These are phyloP conservation scores for Capronia americana DNA, from an alignment of 2,329 filamentous ascomycete species.

Conservation along the genomic window DNA sequence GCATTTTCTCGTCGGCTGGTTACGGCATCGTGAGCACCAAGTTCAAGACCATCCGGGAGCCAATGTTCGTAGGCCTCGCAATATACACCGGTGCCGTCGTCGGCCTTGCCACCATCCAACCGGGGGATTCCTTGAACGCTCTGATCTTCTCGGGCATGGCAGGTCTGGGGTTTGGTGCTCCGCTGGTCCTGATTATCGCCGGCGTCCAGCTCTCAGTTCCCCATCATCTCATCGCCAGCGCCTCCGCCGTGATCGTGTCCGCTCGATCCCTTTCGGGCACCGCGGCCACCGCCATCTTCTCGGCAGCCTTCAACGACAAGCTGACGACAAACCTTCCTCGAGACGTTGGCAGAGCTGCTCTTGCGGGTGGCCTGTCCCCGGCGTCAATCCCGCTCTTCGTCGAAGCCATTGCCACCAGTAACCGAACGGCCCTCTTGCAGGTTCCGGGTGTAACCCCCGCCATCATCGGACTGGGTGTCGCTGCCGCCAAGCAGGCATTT, in stretches of 20 bases:
- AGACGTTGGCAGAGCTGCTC: slow-evolving; percentile 2
- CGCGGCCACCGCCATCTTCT: slow-evolving; percentile 28
- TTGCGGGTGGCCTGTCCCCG: slow-evolving; percentile 12
- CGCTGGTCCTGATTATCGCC: slow-evolving; percentile 21
- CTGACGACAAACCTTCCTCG: not conserved
- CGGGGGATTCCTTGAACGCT: slow-evolving; percentile 10
- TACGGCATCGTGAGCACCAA: slow-evolving; percentile 24
- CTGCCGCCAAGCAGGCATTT: slow-evolving; percentile 26
- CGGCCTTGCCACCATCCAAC: slow-evolving; percentile 24
- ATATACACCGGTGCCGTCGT: slow-evolving; percentile 19
- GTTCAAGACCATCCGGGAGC: slow-evolving; percentile 27
- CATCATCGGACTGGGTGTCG: slow-evolving; percentile 8
- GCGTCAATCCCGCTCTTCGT: slow-evolving; percentile 20
- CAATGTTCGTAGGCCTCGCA: slow-evolving; percentile 23
- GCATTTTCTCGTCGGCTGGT: slow-evolving; percentile 15
- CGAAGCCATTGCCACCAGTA: slow-evolving; percentile 24
- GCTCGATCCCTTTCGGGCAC: slow-evolving; percentile 24
- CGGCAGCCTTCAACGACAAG: slow-evolving; percentile 19
- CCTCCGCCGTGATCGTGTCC: slow-evolving; percentile 23
- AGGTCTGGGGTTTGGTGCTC: slow-evolving; percentile 22
- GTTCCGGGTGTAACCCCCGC: slow-evolving; percentile 15
- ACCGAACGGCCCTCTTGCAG: slow-evolving; percentile 11
- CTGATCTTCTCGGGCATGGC: slow-evolving; percentile 21
- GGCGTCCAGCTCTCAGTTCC: slow-evolving; percentile 24
- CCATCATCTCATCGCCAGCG: slow-evolving; percentile 21